Conservation (phyloP, 805 yeast species). For the Candida palmyrensis region DNA sequence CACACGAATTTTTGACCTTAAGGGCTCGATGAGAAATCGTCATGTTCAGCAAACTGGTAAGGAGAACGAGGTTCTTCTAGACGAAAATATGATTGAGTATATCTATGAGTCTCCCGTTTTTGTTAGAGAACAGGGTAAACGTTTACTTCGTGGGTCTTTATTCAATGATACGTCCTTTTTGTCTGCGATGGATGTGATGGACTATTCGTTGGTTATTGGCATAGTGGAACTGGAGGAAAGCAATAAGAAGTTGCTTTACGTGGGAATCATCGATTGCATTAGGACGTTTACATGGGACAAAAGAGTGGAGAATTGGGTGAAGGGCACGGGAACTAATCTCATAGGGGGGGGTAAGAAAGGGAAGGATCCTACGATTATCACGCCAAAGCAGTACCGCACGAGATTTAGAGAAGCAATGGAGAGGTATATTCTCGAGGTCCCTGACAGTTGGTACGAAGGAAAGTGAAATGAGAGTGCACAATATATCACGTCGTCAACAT, state of each 20-base stretch:
- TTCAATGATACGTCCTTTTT: constrained; percentile 94
- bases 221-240: constrained; percentile 48
- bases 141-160: constrained; percentile 76
- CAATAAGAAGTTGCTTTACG: constrained; percentile 62
- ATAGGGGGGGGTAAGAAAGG: constrained; percentile 78
- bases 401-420: constrained; percentile 98
- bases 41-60: constrained; percentile 96
- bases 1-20: constrained; percentile 85
- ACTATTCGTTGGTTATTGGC: constrained; percentile 91
- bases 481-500: too few species aligned
- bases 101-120: constrained; percentile 94
- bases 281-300: constrained; percentile 99
- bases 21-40: constrained; percentile 96
- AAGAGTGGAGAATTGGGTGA: constrained; percentile 97
- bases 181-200: constrained; percentile 98
- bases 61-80: constrained; percentile 89
- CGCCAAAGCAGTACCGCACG: constrained; percentile 92
- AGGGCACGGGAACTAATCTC: constrained; percentile 77
- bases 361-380: constrained; percentile 93
- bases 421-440: constrained; percentile 88
- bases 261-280: constrained; percentile 92
- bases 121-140: constrained; percentile 88
- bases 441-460: constrained; percentile 59
- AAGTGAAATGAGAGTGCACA: too few species aligned
- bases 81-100: constrained; percentile 97